phyloP scores from a whole-genome alignment of 257 asterid species.

The Datura wrightii region DNA sequence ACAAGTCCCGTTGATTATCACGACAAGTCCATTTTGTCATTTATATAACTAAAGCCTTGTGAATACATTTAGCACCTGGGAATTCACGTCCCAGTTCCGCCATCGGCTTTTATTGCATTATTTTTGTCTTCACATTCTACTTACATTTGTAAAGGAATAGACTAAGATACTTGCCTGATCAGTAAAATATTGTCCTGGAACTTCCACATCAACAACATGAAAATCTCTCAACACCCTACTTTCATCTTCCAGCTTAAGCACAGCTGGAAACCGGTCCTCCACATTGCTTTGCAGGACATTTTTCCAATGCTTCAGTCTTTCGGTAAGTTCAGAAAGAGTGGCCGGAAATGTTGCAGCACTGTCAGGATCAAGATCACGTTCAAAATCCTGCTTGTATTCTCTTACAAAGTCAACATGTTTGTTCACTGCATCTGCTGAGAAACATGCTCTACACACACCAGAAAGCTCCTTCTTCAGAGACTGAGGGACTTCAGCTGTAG shows the following conservation, averaged over 20 bases:
- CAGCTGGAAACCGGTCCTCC: slow-evolving; percentile 98
- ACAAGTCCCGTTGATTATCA: not conserved
- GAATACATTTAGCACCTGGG: not conserved
- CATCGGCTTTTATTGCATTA: slow-evolving; percentile 14
- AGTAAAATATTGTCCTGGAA: slow-evolving; percentile 96
- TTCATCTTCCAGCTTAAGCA: slow-evolving; percentile 95
- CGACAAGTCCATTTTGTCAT: not conserved
- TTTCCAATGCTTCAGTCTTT: slow-evolving; percentile 95
- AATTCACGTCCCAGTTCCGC: slow-evolving; percentile 13
- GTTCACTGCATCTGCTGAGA: slow-evolving; percentile 98
- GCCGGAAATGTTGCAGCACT: slow-evolving; percentile 90
- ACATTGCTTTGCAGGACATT: slow-evolving; percentile 95
- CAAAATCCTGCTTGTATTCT: slow-evolving; percentile 97
- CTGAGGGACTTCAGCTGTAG: slow-evolving; percentile 99
- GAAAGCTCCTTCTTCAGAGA: slow-evolving; percentile 98
- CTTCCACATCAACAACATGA: slow-evolving; percentile 97
- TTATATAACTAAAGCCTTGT: slow-evolving; percentile 1
- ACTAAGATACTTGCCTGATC: slow-evolving; percentile 71
- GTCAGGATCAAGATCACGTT: slow-evolving; percentile 98
- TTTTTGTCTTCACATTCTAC: not conserved
- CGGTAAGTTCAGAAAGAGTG: slow-evolving; percentile 94
- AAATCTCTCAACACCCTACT: slow-evolving; percentile 97
- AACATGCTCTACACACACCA: slow-evolving; percentile 99
- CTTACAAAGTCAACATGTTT: slow-evolving; percentile 97
- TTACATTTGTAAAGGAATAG: slow-evolving; percentile 4